Conservation (phyloP, 2,329 filamentous ascomycete species). For the Penicillium concentricum region DNA sequence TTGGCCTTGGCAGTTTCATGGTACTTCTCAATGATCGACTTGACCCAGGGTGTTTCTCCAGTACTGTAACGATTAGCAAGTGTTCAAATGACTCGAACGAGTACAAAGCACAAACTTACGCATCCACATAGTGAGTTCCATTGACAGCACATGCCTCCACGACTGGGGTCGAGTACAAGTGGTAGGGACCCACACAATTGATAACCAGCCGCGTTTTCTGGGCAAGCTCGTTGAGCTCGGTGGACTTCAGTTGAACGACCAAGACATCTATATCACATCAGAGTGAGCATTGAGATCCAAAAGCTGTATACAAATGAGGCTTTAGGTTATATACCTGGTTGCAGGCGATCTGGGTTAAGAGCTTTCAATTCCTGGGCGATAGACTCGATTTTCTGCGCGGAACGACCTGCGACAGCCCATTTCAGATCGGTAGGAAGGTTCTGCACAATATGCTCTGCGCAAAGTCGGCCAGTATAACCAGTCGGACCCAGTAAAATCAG, state of each 20-base stretch:
- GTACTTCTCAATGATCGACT: constrained; percentile 61
- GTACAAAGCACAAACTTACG: constrained; percentile 35
- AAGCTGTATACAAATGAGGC: neutral
- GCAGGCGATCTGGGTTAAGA: constrained; percentile 66
- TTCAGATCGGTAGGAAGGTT: constrained; percentile 72
- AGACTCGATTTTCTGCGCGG: constrained; percentile 68
- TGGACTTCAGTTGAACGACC: constrained; percentile 47
- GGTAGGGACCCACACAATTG: constrained; percentile 63
- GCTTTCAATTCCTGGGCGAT: constrained; percentile 66
- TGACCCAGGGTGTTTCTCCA: constrained; percentile 64
- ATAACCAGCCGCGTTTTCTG: constrained; percentile 59
- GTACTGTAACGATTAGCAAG: constrained; percentile 42
- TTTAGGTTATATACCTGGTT: constrained; percentile 58
- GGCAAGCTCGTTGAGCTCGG: constrained; percentile 52
- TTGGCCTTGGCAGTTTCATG: constrained; percentile 59
- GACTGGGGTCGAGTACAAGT: constrained; percentile 63
- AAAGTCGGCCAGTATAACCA: constrained; percentile 80
- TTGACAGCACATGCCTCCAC: constrained; percentile 63
- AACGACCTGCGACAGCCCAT: constrained; percentile 87
- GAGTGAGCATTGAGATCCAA: constrained; percentile 3
- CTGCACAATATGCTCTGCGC: constrained; percentile 71
- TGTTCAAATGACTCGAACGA: neutral
- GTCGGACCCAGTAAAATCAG: constrained; percentile 66
- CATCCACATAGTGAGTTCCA: constrained; percentile 68
- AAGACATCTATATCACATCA: constrained; percentile 41